Conservation (phyloP, 441 rosid genomes). For the Metrosideros polymorpha region DNA sequence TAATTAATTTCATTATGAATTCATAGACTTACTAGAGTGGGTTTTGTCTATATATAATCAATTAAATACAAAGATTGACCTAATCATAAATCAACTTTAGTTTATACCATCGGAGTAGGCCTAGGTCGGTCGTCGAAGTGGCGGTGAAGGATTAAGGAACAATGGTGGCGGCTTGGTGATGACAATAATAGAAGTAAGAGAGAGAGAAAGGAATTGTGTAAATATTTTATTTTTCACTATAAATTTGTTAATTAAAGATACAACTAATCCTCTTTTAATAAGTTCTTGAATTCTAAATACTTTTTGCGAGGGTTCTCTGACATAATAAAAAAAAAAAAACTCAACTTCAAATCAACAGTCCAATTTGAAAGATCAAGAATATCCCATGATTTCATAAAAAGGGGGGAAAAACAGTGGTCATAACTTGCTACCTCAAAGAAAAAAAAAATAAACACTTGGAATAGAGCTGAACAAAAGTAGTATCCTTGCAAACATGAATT, state of each 20-base stretch:
- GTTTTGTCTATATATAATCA: not conserved
- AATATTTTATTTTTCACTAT: not conserved
- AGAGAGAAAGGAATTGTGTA: not conserved
- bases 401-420: not conserved
- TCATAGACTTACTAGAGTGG: not conserved
- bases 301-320: not conserved
- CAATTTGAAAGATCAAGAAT: not conserved
- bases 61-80: not conserved
- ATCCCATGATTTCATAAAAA: not conserved
- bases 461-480: not conserved
- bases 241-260: not conserved
- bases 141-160: not conserved
- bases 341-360: not conserved
- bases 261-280: not conserved
- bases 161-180: fast-evolving
- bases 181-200: not conserved
- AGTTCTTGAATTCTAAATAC: not conserved
- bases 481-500: not conserved
- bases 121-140: not conserved
- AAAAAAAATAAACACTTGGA: not conserved
- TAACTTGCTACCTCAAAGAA: not conserved
- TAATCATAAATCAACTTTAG: not conserved
- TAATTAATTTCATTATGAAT: not conserved
- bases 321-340: not conserved
- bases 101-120: not conserved